Conservation (phyloP, 768 basidiomycete species). For the Lactarius sanguifluus region DNA sequence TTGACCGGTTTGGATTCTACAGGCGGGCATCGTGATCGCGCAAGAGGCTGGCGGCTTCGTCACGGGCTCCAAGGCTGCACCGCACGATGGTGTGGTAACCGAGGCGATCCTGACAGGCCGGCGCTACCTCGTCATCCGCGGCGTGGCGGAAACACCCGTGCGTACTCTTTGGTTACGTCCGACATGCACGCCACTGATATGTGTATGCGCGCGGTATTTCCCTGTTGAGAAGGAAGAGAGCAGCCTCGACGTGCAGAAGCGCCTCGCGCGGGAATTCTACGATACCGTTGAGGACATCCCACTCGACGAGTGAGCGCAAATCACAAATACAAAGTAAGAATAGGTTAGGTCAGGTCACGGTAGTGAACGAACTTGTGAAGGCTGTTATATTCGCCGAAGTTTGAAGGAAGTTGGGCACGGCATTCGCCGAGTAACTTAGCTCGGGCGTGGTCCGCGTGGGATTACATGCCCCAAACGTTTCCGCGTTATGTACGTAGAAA, state of each 20-base stretch:
- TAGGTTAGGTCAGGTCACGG: too few species aligned
- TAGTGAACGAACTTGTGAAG: too few species aligned
- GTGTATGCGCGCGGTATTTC: not conserved
- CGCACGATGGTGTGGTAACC: slow-evolving; percentile 51
- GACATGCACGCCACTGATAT: not conserved
- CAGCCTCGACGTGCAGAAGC: slow-evolving; percentile 66
- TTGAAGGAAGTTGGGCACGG: too few species aligned
- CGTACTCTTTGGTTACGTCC: slow-evolving; percentile 29
- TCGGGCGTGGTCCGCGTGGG: too few species aligned
- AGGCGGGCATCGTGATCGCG: slow-evolving; percentile 88
- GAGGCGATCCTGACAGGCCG: slow-evolving; percentile 72
- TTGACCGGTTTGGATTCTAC: not conserved
- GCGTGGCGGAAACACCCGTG: slow-evolving; percentile 59
- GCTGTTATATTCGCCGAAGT: too few species aligned
- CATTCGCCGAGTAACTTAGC: too few species aligned
- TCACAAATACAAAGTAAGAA: too few species aligned
- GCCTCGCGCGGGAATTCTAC: slow-evolving; percentile 85
- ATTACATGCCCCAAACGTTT: too few species aligned
- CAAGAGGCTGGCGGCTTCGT: slow-evolving; percentile 85
- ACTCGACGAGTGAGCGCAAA: slow-evolving; percentile 36
- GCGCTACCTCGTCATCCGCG: slow-evolving; percentile 78
- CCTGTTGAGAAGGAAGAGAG: slow-evolving; percentile 49
- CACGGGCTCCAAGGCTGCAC: slow-evolving; percentile 59
- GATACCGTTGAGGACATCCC: slow-evolving; percentile 68
- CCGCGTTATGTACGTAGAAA: too few species aligned